Evolutionary conservation across 371 early-diverging fungal species (phyloP).

Genomic region (Apophysomyces elegans): DNA sequence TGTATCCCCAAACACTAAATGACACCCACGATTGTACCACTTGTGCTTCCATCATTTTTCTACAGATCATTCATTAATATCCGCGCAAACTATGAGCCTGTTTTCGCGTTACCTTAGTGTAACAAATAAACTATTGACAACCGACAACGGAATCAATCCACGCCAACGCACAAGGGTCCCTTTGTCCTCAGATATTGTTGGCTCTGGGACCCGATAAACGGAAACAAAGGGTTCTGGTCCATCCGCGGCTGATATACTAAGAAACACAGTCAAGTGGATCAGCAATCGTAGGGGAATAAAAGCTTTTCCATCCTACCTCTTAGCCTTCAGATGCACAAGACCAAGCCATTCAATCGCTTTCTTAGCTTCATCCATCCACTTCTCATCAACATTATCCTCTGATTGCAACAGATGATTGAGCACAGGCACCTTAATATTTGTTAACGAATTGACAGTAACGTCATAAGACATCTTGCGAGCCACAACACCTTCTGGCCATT

Average conservation of each 20-base stretch:
- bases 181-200: conserved; percentile 20
- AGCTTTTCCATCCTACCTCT: conserved; percentile 36
- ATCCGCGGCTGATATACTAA: conserved; percentile 38
- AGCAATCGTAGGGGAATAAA: background rate
- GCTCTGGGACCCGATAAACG: conserved; percentile 50
- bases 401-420: conserved; percentile 30
- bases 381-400: conserved; percentile 18
- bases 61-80: conserved; percentile 9
- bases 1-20: conserved; percentile 66
- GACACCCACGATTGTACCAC: conserved; percentile 54
- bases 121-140: conserved; percentile 37
- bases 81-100: background rate
- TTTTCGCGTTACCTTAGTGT: conserved; percentile 33
- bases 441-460: conserved; percentile 26
- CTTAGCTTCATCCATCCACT: conserved; percentile 43
- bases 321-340: conserved; percentile 54
- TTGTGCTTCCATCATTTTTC: conserved; percentile 33
- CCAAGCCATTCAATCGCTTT: conserved; percentile 70
- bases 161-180: conserved; percentile 36
- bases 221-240: conserved; percentile 57
- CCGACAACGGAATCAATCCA: conserved; percentile 39
- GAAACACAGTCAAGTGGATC: background rate
- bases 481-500: conserved; percentile 26
- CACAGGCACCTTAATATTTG: conserved; percentile 35
- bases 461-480: conserved; percentile 24